phyloP scores from a whole-genome alignment of 2,329 filamentous ascomycete species.

The Aureobasidium sp. region DNA sequence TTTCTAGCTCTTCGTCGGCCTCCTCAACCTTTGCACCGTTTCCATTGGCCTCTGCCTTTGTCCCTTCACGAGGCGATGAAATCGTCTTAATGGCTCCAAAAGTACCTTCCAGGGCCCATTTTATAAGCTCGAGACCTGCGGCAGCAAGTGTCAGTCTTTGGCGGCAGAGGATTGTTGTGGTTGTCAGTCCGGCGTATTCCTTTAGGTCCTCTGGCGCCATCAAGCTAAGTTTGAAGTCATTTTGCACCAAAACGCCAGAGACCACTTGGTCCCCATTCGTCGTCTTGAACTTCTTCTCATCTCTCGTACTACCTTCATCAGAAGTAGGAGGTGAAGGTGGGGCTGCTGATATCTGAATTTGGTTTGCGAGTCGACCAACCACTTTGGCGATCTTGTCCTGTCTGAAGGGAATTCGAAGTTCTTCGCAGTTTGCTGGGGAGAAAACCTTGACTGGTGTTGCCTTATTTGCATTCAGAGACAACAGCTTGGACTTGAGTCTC shows the following conservation, averaged over 20 bases:
- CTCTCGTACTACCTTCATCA: conserved; percentile 31
- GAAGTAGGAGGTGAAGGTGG: conserved; percentile 31
- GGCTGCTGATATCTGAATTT: conserved; percentile 58
- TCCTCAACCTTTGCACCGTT: conserved; percentile 23
- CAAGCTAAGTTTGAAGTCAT: conserved; percentile 92
- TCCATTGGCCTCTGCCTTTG: conserved; percentile 32
- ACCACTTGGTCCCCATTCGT: conserved; percentile 57
- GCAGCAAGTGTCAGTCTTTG: conserved; percentile 82
- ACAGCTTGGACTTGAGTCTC: conserved; percentile 84
- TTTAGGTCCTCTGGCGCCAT: conserved; percentile 95
- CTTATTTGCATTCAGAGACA: conserved; percentile 83
- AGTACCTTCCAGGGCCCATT: conserved; percentile 88
- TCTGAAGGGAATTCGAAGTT: conserved; percentile 89
- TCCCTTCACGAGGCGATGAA: conserved; percentile 22
- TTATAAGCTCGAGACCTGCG: conserved; percentile 82
- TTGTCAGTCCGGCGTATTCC: conserved; percentile 94
- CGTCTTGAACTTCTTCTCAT: conserved; percentile 21
- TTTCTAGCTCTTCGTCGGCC: conserved; percentile 23
- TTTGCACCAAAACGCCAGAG: conserved; percentile 88
- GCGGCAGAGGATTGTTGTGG: conserved; percentile 86
- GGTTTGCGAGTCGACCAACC: conserved; percentile 75
- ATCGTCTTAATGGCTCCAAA: conserved; percentile 65
- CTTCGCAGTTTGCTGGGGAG: conserved; percentile 90
- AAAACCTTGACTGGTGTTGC: conserved; percentile 80
- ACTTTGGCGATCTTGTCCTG: conserved; percentile 94